phyloP scores from a whole-genome alignment of 2,329 filamentous ascomycete species.

The Coleophoma cylindrospora region DNA sequence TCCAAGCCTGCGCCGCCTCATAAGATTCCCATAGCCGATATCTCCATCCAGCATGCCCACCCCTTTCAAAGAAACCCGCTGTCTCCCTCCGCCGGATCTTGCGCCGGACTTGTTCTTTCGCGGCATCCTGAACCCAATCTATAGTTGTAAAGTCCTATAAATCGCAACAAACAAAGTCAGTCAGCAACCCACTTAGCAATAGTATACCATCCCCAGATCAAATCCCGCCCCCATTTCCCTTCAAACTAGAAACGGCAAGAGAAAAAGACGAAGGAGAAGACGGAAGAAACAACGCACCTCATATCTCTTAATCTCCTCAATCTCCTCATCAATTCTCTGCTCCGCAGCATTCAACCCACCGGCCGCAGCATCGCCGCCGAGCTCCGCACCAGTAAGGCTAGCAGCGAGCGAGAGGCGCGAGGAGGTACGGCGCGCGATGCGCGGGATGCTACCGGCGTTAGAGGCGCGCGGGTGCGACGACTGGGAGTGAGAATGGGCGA shows the following conservation, averaged over 20 bases:
- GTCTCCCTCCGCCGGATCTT: slow-evolving; percentile 70
- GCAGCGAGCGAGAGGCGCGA: slow-evolving; percentile 56
- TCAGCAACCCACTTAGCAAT: background rate
- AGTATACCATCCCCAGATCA: background rate
- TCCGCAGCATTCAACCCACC: slow-evolving; percentile 44
- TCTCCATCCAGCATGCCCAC: slow-evolving; percentile 69
- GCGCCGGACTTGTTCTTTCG: slow-evolving; percentile 79
- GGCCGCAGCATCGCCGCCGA: slow-evolving; percentile 46
- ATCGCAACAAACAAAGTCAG: background rate
- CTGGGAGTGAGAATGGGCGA: background rate
- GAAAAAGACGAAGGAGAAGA: too few relatives aligned
- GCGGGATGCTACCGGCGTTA: slow-evolving; percentile 36
- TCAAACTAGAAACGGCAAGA: too few relatives aligned
- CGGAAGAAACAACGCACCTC: slow-evolving; percentile 47
- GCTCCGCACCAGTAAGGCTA: slow-evolving; percentile 55
- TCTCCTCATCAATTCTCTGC: slow-evolving; percentile 83
- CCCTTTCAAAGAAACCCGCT: slow-evolving; percentile 63
- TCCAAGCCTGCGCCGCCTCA: slow-evolving; percentile 95
- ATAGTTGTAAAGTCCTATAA: slow-evolving; percentile 87
- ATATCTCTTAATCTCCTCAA: slow-evolving; percentile 96
- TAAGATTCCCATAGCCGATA: slow-evolving; percentile 80
- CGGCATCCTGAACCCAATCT: slow-evolving; percentile 98
- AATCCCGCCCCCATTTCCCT: too few relatives aligned
- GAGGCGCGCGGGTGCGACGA: slow-evolving; percentile 45
- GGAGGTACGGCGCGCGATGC: slow-evolving; percentile 2